phyloP scores from a whole-genome alignment of 495 filamentous ascomycete species.

The Neurospora sp. region DNA sequence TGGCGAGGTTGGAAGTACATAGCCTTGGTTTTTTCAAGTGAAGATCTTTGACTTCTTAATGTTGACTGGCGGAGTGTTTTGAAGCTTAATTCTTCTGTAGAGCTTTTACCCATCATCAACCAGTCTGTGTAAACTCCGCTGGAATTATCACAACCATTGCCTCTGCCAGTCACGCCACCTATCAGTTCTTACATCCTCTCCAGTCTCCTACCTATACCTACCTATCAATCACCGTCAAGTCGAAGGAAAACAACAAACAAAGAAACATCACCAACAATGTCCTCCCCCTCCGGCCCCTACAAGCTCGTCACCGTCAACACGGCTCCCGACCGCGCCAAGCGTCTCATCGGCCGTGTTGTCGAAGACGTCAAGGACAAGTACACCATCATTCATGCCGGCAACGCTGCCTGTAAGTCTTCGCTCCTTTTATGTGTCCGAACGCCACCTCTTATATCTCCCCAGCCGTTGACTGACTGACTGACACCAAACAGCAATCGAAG shows the following conservation, averaged over 20 bases:
- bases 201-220: neutral
- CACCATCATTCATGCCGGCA: slow-evolving; percentile 48
- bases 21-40: neutral
- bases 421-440: neutral
- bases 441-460: neutral
- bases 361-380: slow-evolving; percentile 51
- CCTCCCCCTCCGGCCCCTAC: slow-evolving; percentile 39
- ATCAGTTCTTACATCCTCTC: neutral
- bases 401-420: slow-evolving; percentile 42
- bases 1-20: neutral
- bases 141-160: neutral
- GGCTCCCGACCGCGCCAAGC: slow-evolving; percentile 53
- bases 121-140: neutral
- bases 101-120: neutral
- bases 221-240: neutral
- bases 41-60: neutral
- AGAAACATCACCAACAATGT: neutral
- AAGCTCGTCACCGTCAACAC: slow-evolving; percentile 60
- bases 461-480: neutral
- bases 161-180: neutral
- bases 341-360: slow-evolving; percentile 48
- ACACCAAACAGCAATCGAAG: slow-evolving; percentile 16
- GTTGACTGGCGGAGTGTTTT: neutral
- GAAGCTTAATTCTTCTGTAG: neutral
- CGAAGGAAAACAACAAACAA: slow-evolving; percentile 2